phyloP scores from a whole-genome alignment of 2,329 filamentous ascomycete species.

The Sclerotinia nivalis region DNA sequence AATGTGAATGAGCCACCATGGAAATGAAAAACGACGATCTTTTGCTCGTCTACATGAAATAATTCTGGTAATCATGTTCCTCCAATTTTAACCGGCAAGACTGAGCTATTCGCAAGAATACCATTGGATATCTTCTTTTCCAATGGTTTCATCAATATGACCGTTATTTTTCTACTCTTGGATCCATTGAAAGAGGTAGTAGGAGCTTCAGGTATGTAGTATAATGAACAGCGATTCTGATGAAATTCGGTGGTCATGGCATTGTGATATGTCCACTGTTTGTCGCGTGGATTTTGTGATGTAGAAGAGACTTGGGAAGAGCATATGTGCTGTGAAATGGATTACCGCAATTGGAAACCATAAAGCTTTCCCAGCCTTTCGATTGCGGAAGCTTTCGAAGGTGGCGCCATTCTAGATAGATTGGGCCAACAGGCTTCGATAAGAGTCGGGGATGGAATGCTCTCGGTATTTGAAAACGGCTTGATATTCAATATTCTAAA shows the following conservation, averaged over 20 bases:
- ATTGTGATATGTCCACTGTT: neutral
- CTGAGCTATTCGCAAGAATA: neutral
- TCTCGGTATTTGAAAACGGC: neutral
- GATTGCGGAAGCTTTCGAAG: neutral
- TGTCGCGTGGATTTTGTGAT: neutral
- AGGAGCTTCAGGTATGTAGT: neutral
- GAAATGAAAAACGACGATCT: slow-evolving; percentile 46
- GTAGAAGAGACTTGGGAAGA: neutral
- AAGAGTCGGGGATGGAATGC: neutral
- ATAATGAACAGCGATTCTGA: neutral
- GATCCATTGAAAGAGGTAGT: neutral
- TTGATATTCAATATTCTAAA: neutral
- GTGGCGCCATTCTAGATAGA: neutral
- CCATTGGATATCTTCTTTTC: neutral
- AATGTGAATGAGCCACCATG: slow-evolving; percentile 51
- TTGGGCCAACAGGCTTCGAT: neutral
- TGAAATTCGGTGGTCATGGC: neutral
- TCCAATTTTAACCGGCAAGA: slow-evolving; percentile 21
- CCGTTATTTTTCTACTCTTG: neutral
- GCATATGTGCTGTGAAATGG: neutral
- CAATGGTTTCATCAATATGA: neutral
- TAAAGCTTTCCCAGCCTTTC: neutral
- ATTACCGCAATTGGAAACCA: neutral
- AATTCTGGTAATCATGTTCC: slow-evolving; percentile 37
- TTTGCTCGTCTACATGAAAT: neutral